phyloP scores from a whole-genome alignment of 2,329 filamentous ascomycete species.

The Curvularia sp. region DNA sequence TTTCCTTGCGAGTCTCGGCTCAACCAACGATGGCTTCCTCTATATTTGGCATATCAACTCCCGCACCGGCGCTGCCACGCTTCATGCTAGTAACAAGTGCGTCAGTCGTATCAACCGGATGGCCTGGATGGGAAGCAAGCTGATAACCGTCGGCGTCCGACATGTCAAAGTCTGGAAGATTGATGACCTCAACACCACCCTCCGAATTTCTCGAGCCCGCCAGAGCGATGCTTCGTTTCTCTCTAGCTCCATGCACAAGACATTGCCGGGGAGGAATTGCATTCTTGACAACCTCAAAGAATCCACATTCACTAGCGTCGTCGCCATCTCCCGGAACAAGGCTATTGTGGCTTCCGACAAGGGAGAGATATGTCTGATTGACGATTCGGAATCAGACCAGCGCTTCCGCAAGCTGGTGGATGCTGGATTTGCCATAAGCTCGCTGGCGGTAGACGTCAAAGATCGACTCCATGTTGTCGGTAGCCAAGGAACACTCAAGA shows the following conservation, averaged over 20 bases:
- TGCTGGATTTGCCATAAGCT: conserved; percentile 71
- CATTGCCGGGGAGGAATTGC: conserved; percentile 85
- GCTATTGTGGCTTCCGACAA: conserved; percentile 86
- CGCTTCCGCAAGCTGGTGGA: conserved; percentile 71
- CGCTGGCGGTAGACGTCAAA: conserved; percentile 66
- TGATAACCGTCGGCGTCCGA: conserved; percentile 87
- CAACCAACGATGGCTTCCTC: conserved; percentile 90
- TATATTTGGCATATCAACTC: conserved; percentile 88
- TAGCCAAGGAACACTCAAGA: conserved; percentile 64
- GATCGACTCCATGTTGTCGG: conserved; percentile 73
- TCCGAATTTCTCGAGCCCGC: conserved; percentile 53
- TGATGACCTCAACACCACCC: conserved; percentile 65
- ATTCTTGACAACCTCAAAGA: conserved; percentile 83
- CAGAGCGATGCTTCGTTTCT: conserved; percentile 55
- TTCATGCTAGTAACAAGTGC: conserved; percentile 90
- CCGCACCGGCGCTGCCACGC: conserved; percentile 77
- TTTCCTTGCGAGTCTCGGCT: conserved; percentile 86
- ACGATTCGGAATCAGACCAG: conserved; percentile 75
- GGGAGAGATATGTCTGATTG: conserved; percentile 87
- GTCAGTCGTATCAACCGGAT: conserved; percentile 86
- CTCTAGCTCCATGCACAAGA: conserved; percentile 58
- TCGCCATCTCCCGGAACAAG: conserved; percentile 72
- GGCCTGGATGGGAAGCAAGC: conserved; percentile 83
- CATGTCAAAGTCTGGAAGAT: conserved; percentile 94
- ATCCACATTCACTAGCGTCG: conserved; percentile 80